Conservation (phyloP, 345 rosid genomes). For the Rhodamnia argentea region DNA sequence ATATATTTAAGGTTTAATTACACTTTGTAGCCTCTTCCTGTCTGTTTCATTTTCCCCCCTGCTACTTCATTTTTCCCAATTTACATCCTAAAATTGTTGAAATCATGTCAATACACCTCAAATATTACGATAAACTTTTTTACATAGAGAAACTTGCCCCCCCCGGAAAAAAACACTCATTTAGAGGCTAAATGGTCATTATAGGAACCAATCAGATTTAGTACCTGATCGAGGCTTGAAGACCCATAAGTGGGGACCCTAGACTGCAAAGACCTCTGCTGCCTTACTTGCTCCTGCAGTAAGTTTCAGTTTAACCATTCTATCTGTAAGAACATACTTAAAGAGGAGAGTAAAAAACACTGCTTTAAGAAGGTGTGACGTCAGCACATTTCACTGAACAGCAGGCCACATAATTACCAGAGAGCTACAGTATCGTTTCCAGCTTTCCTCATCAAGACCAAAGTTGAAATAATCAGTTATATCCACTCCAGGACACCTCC, state of each 20-base stretch:
- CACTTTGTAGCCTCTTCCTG: neutral
- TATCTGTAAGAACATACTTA: neutral
- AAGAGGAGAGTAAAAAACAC: neutral
- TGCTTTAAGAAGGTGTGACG: neutral
- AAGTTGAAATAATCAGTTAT: constrained; percentile 55
- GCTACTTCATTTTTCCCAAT: neutral
- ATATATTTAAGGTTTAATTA: neutral
- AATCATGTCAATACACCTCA: neutral
- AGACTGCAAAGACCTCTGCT: constrained; percentile 5
- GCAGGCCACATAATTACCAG: constrained; percentile 23
- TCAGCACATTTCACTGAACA: neutral
- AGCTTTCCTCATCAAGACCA: constrained; percentile 53
- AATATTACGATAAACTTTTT: neutral
- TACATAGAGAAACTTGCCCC: neutral
- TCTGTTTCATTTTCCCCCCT: neutral
- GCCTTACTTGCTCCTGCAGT: constrained; percentile 21
- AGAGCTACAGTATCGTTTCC: constrained; percentile 54
- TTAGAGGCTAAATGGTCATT: neutral
- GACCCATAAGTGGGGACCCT: constrained; percentile 6
- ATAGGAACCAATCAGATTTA: neutral
- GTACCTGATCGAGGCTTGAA: constrained; percentile 14
- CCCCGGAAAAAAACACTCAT: neutral
- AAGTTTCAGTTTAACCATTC: neutral
- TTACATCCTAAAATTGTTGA: neutral
- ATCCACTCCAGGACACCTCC: constrained; percentile 47